These are phyloP conservation scores for Thamnidium elegans DNA, from an alignment of 192 early-diverging fungal species.

Conservation along the genomic window DNA sequence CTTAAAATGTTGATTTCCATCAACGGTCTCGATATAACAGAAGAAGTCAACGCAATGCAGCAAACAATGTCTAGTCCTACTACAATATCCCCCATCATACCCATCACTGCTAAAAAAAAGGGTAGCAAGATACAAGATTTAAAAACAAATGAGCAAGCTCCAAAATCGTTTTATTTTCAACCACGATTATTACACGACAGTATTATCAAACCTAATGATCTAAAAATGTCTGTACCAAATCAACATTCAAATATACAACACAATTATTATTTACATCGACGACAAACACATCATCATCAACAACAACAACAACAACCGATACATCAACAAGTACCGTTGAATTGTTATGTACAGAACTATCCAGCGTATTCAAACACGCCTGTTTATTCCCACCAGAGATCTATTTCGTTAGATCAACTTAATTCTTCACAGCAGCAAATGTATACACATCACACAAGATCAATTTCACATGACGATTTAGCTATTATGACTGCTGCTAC, in stretches of 20 bases:
- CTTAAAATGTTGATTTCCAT: conserved; percentile 9
- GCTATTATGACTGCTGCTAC: too few species aligned
- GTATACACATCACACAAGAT: too few species aligned
- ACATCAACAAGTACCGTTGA: too few species aligned
- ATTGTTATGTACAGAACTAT: too few species aligned
- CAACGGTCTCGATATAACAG: background rate
- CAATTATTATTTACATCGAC: background rate
- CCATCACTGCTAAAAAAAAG: background rate
- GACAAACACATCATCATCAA: background rate
- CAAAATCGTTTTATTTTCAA: conserved; percentile 9
- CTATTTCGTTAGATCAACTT: background rate
- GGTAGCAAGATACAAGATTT: too few species aligned
- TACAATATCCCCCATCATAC: background rate
- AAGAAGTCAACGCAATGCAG: background rate
- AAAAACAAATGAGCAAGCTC: conserved; percentile 12
- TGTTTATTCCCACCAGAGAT: background rate
- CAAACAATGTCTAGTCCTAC: background rate
- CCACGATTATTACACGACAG: conserved; percentile 22
- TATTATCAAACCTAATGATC: conserved; percentile 21
- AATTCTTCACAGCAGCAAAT: too few species aligned
- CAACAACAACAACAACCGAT: background rate
- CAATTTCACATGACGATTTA: too few species aligned
- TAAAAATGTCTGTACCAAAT: background rate
- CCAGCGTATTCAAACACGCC: too few species aligned
- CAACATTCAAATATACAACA: background rate